These are phyloP conservation scores for Liriodendron chinense DNA, from an alignment of 164 flowering plant genomes.

Conservation along the genomic window DNA sequence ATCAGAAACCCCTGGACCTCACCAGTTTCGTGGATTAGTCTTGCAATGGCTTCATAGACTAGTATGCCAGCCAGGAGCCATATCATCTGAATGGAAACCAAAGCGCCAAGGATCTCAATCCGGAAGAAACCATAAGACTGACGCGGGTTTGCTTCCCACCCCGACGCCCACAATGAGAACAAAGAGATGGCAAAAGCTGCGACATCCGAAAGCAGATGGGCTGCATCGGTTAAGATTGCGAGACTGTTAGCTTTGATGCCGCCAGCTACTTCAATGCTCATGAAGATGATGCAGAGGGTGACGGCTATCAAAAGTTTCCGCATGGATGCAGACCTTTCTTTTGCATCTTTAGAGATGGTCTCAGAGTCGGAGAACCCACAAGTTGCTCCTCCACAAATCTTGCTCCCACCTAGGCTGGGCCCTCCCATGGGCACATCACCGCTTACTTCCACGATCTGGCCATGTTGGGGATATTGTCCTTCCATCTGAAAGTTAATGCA, in stretches of 20 bases:
- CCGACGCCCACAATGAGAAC: slow-evolving; percentile 87
- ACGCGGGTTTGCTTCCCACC: slow-evolving; percentile 92
- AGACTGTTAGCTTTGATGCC: slow-evolving; percentile 90
- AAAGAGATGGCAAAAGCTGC: slow-evolving; percentile 90
- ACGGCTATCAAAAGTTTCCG: slow-evolving; percentile 66
- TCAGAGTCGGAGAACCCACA: slow-evolving; percentile 77
- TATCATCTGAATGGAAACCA: slow-evolving; percentile 85
- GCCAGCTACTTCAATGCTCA: slow-evolving; percentile 77
- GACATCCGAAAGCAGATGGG: slow-evolving; percentile 82
- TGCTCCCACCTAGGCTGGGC: slow-evolving; percentile 33
- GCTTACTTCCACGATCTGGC: slow-evolving; percentile 50
- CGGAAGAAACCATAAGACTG: slow-evolving; percentile 88
- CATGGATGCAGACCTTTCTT: slow-evolving; percentile 69
- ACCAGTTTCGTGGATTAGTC: slow-evolving; percentile 55
- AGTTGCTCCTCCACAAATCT: slow-evolving; percentile 56
- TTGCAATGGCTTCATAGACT: slow-evolving; percentile 76
- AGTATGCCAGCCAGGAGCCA: slow-evolving; percentile 74
- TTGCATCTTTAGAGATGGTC: slow-evolving; percentile 52
- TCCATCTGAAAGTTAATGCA: slow-evolving; percentile 57
- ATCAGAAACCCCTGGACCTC: slow-evolving; percentile 74
- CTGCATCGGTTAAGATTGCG: slow-evolving; percentile 87
- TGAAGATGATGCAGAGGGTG: slow-evolving; percentile 63
- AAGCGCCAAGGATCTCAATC: slow-evolving; percentile 83
- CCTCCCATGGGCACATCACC: slow-evolving; percentile 32
- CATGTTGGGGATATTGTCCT: slow-evolving; percentile 31